These are phyloP conservation scores for Pachysandra terminalis DNA, from an alignment of 164 flowering plant genomes.

Conservation along the genomic window DNA sequence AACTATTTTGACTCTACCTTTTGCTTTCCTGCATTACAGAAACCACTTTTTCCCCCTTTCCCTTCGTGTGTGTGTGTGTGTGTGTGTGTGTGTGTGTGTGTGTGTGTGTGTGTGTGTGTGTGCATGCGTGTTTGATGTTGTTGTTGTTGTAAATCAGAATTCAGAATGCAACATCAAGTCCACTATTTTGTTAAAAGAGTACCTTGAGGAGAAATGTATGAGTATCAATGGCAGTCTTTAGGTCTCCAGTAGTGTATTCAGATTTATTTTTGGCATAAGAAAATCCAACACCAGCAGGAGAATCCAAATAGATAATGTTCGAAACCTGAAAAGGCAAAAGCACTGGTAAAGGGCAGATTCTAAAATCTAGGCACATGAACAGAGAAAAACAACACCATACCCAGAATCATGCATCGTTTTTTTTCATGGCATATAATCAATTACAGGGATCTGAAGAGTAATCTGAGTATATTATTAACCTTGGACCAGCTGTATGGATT, in stretches of 20 bases:
- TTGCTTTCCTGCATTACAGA: too few relatives aligned
- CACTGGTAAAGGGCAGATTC: not conserved
- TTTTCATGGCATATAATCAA: too few relatives aligned
- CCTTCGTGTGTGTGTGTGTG: too few relatives aligned
- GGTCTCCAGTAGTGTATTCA: conserved; percentile 76
- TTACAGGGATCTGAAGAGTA: too few relatives aligned
- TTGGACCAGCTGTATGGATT: conserved; percentile 95
- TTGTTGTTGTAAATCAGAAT: not conserved
- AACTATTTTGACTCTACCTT: too few relatives aligned
- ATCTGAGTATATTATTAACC: conserved; percentile 33
- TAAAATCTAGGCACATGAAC: not conserved
- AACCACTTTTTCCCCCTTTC: too few relatives aligned
- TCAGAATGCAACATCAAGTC: not conserved
- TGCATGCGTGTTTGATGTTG: too few relatives aligned
- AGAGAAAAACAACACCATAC: not conserved
- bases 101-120: too few relatives aligned
- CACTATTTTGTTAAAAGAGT: not conserved
- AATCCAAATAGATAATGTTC: conserved; percentile 83
- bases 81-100: too few relatives aligned
- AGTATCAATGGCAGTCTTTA: conserved; percentile 69
- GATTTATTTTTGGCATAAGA: conserved; percentile 59
- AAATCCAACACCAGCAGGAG: conserved; percentile 94
- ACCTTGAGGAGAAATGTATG: conserved; percentile 89
- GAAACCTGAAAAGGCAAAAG: conserved; percentile 55
- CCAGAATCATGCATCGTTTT: not conserved